Percentiles rank a stretch among this genome's conserved stretches.
Conservation (phyloP, 345 rosid genomes). For the Eucalyptus guilfoylei region DNA sequence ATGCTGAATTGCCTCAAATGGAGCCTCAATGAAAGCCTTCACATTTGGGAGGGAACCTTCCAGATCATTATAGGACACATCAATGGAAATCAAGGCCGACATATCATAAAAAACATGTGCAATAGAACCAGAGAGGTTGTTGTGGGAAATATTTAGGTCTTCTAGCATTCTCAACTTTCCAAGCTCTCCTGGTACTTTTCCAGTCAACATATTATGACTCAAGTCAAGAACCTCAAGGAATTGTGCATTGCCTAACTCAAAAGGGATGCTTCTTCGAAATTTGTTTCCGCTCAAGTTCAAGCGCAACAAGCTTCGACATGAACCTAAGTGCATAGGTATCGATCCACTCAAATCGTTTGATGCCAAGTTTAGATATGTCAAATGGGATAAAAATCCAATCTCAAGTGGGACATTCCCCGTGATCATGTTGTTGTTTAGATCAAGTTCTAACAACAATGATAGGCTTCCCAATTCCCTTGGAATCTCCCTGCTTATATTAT, state of each 20-base stretch:
- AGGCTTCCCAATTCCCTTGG: neutral
- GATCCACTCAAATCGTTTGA: neutral
- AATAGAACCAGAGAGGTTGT: neutral
- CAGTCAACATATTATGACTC: neutral
- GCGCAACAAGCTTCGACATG: neutral
- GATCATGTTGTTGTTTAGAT: neutral
- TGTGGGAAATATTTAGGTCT: neutral
- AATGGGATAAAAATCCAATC: neutral
- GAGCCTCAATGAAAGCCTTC: neutral
- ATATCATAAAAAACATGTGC: neutral
- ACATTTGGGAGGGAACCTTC: neutral
- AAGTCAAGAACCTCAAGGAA: neutral
- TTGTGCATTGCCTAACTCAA: neutral
- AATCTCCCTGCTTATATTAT: neutral
- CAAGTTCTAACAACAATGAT: neutral
- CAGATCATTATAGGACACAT: neutral
- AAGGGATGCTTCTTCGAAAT: neutral
- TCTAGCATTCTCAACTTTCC: fast-evolving
- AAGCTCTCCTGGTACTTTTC: neutral
- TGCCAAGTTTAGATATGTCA: neutral
- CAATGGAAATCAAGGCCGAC: neutral
- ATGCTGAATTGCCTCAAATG: neutral
- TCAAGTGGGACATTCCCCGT: fast-evolving
- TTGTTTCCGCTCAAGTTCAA: neutral
- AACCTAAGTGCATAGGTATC: fast-evolving